phyloP scores from a whole-genome alignment of 83 land plant species.

The Larix sibirica region DNA sequence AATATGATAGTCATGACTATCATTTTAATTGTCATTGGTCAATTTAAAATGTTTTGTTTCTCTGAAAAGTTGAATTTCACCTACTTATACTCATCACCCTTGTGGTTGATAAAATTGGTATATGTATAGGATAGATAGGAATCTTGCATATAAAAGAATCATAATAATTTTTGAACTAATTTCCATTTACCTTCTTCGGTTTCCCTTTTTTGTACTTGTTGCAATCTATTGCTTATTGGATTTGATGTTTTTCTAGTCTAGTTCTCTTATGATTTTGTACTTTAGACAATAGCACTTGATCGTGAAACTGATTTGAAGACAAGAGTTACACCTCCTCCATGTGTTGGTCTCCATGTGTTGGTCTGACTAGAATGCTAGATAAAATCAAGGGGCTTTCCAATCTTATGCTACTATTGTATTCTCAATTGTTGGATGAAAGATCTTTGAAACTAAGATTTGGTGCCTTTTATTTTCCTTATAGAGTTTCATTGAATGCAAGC shows the following conservation, averaged over 20 bases:
- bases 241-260: background rate
- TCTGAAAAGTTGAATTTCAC: background rate
- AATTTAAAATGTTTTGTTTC: too few relatives aligned
- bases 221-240: background rate
- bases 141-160: background rate
- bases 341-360: too few relatives aligned
- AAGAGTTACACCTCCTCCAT: constrained; percentile 78
- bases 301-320: constrained; percentile 98
- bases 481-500: constrained; percentile 94
- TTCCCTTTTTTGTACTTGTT: background rate
- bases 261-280: background rate
- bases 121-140: background rate
- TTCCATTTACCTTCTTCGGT: background rate
- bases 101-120: background rate
- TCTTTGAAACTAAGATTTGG: background rate
- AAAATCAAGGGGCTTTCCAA: constrained; percentile 68
- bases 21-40: too few relatives aligned
- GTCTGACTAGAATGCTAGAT: constrained; percentile 69
- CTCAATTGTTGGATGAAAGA: background rate
- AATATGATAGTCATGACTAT: too few relatives aligned
- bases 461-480: constrained; percentile 16
- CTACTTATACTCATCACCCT: background rate
- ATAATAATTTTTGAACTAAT: background rate
- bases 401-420: background rate
- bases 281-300: constrained; percentile 91